Percentiles rank a stretch among this genome's conserved stretches.
phyloP scores from a whole-genome alignment of 2,329 filamentous ascomycete genomes.

The Orbilia oligospora region DNA sequence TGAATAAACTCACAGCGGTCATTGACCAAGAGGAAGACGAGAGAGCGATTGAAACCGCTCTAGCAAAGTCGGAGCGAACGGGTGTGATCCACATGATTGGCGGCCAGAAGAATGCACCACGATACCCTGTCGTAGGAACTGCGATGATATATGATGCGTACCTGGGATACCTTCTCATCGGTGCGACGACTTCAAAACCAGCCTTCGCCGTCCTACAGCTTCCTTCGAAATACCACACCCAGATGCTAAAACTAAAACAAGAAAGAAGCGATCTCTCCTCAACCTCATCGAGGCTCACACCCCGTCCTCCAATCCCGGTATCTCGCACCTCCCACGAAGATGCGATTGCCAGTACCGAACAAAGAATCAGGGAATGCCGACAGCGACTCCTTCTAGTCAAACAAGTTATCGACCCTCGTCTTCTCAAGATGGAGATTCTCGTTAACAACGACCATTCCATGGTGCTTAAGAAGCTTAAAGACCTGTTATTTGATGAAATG shows the following conservation, averaged over 20 bases:
- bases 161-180: slow-evolving; percentile 63
- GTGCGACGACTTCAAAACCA: slow-evolving; percentile 59
- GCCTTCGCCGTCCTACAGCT: slow-evolving; percentile 48
- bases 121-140: slow-evolving; percentile 61
- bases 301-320: not conserved
- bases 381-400: slow-evolving; percentile 31
- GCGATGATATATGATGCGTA: slow-evolving; percentile 63
- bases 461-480: slow-evolving; percentile 38
- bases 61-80: slow-evolving; percentile 52
- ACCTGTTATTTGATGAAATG: slow-evolving; percentile 55
- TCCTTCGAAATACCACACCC: slow-evolving; percentile 50
- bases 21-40: slow-evolving; percentile 62
- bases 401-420: slow-evolving; percentile 38
- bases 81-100: slow-evolving; percentile 58
- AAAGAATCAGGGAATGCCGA: slow-evolving; percentile 40
- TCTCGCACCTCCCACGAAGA: slow-evolving; percentile 31
- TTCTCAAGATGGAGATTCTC: slow-evolving; percentile 38
- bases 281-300: slow-evolving; percentile 35
- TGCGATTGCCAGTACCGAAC: slow-evolving; percentile 25
- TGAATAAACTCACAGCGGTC: slow-evolving; percentile 41
- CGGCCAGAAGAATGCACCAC: slow-evolving; percentile 44
- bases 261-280: slow-evolving; percentile 57
- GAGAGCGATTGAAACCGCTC: slow-evolving; percentile 58
- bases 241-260: slow-evolving; percentile 50
- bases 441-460: slow-evolving; percentile 40